Conservation (phyloP, 2,329 filamentous ascomycete species). For the Acrodontium crateriforme region DNA sequence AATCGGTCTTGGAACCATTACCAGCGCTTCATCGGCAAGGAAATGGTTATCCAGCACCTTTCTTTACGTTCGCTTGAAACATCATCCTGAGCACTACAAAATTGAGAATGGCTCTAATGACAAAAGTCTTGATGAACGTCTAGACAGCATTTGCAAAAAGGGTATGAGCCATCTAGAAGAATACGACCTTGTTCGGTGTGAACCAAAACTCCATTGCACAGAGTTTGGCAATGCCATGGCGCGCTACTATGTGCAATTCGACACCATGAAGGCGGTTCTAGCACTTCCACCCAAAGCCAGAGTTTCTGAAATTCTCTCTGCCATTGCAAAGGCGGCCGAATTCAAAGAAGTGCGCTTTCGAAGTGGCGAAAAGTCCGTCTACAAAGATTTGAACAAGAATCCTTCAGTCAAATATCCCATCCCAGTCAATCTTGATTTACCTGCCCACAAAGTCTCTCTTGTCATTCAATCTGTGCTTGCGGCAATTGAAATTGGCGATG, state of each 20-base stretch:
- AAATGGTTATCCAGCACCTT: slow-evolving; percentile 68
- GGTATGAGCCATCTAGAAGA: slow-evolving; percentile 53
- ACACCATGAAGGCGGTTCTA: slow-evolving; percentile 63
- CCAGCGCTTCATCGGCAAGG: slow-evolving; percentile 49
- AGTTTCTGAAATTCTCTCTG: slow-evolving; percentile 52
- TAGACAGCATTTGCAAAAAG: slow-evolving; percentile 57
- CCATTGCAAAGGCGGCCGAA: slow-evolving; percentile 54
- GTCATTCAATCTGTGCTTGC: slow-evolving; percentile 66
- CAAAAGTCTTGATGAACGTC: slow-evolving; percentile 44
- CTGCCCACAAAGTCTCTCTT: slow-evolving; percentile 62
- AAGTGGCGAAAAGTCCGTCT: slow-evolving; percentile 51
- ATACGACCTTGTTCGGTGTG: slow-evolving; percentile 39
- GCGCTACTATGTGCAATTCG: slow-evolving; percentile 64
- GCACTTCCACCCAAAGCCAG: slow-evolving; percentile 46
- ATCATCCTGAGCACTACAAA: slow-evolving; percentile 59
- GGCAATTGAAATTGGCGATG: slow-evolving; percentile 47
- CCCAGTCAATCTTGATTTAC: slow-evolving; percentile 49
- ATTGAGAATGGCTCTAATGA: slow-evolving; percentile 40
- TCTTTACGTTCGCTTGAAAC: slow-evolving; percentile 56
- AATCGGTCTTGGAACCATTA: slow-evolving; percentile 61
- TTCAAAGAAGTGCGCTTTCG: slow-evolving; percentile 62
- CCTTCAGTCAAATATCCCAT: slow-evolving; percentile 57
- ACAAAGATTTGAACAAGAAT: slow-evolving; percentile 59
- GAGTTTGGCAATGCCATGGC: slow-evolving; percentile 71
- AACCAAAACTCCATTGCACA: slow-evolving; percentile 44